Percentiles rank a stretch among this genome's conserved stretches.
phyloP scores from a whole-genome alignment of 1,284 basidiomycete genomes.

The Vanrija pseudolonga region DNA sequence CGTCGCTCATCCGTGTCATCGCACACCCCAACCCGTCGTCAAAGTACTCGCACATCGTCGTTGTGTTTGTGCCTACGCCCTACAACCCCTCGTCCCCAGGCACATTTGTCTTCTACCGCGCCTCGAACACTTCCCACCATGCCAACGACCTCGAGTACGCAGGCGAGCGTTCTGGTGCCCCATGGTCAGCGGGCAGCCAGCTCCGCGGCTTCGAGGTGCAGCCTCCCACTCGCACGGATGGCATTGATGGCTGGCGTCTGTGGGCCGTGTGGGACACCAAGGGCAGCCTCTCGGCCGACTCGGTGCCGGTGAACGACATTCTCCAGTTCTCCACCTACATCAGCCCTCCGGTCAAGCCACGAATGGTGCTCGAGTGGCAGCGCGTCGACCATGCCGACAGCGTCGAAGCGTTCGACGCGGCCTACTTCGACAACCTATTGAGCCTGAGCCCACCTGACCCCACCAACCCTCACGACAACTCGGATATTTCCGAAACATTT shows the following conservation, averaged over 20 bases:
- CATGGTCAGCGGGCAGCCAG: conserved; percentile 26
- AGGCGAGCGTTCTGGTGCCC: conserved; percentile 33
- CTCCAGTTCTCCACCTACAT: conserved; percentile 39
- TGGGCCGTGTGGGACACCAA: conserved; percentile 50
- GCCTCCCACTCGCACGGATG: conserved; percentile 25
- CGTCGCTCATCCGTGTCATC: conserved; percentile 39
- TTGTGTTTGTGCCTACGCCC: conserved; percentile 43
- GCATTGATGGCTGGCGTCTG: conserved; percentile 43
- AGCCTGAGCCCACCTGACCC: conserved; percentile 60
- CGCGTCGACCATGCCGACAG: conserved; percentile 14
- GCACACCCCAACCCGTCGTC: conserved; percentile 32
- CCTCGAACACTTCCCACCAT: conserved; percentile 21
- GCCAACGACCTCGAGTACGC: conserved; percentile 37
- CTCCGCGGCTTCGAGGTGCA: conserved; percentile 49
- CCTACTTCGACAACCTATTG: conserved; percentile 77
- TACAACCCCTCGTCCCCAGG: conserved; percentile 33
- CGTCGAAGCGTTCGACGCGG: conserved; percentile 73
- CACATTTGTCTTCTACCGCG: conserved; percentile 46
- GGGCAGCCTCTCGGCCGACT: conserved; percentile 25
- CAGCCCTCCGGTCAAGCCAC: conserved; percentile 14
- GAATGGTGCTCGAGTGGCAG: conserved; percentile 38
- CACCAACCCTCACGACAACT: conserved; percentile 33
- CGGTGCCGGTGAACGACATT: conserved; percentile 32
- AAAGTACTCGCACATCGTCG: conserved; percentile 41
- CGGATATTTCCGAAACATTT: conserved; percentile 62